phyloP scores from a whole-genome alignment of 768 basidiomycete species.

The Inosperma sp. region DNA sequence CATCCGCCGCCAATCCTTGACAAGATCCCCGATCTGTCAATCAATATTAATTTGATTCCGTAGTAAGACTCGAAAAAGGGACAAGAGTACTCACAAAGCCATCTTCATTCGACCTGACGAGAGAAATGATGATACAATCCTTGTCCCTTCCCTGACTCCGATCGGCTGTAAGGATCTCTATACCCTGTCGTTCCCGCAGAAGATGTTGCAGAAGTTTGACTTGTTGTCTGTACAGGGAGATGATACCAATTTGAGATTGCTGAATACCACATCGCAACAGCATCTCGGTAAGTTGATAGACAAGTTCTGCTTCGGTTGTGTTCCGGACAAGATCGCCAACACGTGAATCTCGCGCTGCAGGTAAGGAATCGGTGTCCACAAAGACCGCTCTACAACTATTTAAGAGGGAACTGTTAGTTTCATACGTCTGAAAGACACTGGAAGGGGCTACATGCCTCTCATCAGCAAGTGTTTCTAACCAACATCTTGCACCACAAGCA shows the following conservation, averaged over 20 bases:
- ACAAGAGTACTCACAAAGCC: constrained; percentile 53
- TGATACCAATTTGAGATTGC: constrained; percentile 74
- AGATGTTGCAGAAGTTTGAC: constrained; percentile 80
- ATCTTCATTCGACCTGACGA: constrained; percentile 82
- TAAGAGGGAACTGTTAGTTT: no score
- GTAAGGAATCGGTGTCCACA: constrained; percentile 84
- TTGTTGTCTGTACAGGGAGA: constrained; percentile 93
- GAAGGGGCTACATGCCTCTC: no score
- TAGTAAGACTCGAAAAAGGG: neutral
- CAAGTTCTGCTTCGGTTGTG: constrained; percentile 66
- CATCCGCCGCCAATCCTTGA: constrained; percentile 94
- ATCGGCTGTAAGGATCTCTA: constrained; percentile 91
- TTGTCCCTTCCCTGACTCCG: constrained; percentile 94
- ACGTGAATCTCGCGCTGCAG: constrained; percentile 74
- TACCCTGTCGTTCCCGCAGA: constrained; percentile 46
- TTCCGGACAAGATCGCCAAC: constrained; percentile 92
- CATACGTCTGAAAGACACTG: no score
- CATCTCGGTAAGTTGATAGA: constrained; percentile 62
- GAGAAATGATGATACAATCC: constrained; percentile 87
- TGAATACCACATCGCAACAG: constrained; percentile 61
- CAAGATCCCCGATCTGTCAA: constrained; percentile 78
- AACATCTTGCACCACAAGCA: constrained; percentile 44
- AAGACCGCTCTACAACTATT: constrained; percentile 82
- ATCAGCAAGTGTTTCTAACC: constrained; percentile 62
- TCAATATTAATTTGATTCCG: neutral